phyloP scores from a whole-genome alignment of 2,329 filamentous ascomycete species.

The Fusarium subtropicale region DNA sequence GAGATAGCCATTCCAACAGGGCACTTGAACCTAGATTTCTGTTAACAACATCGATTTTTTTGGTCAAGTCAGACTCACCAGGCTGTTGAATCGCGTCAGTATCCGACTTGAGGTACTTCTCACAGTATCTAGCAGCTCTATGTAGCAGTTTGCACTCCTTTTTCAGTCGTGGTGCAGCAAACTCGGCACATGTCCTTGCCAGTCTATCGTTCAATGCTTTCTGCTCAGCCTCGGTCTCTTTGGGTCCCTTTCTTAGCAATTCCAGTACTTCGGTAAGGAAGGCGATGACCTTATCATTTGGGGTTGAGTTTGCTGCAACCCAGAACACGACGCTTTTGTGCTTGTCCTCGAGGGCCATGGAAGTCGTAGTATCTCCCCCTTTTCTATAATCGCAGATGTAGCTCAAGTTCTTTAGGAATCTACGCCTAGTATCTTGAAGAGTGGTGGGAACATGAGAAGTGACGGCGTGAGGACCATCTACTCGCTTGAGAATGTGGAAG shows the following conservation, averaged over 20 bases:
- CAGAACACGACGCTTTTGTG: slow-evolving; percentile 54
- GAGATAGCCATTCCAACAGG: slow-evolving; percentile 26
- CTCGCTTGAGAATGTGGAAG: slow-evolving; percentile 25
- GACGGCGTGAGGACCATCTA: slow-evolving; percentile 25
- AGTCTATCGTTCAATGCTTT: background rate
- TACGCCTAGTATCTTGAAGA: slow-evolving; percentile 21
- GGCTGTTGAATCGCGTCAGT: background rate
- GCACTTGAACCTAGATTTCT: background rate
- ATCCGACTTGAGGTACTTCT: slow-evolving; percentile 8
- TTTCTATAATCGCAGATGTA: slow-evolving; percentile 61
- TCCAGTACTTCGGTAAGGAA: slow-evolving; percentile 51
- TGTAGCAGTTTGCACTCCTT: slow-evolving; percentile 38
- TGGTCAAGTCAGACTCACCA: slow-evolving; percentile 6
- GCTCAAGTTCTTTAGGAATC: slow-evolving; percentile 56
- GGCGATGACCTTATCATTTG: slow-evolving; percentile 28
- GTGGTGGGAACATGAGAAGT: background rate
- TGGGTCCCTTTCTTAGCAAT: background rate
- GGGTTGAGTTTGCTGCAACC: slow-evolving; percentile 56
- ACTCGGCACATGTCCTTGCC: slow-evolving; percentile 18
- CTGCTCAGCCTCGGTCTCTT: background rate
- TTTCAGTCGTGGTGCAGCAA: slow-evolving; percentile 41
- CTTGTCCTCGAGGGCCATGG: slow-evolving; percentile 56
- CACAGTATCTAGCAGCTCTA: slow-evolving; percentile 29
- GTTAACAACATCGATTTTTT: background rate
- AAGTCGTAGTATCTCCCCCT: slow-evolving; percentile 59